Evolutionary conservation across 2,329 filamentous ascomycete genomes (phyloP).

Genomic region (Xylariaceae sp.): DNA sequence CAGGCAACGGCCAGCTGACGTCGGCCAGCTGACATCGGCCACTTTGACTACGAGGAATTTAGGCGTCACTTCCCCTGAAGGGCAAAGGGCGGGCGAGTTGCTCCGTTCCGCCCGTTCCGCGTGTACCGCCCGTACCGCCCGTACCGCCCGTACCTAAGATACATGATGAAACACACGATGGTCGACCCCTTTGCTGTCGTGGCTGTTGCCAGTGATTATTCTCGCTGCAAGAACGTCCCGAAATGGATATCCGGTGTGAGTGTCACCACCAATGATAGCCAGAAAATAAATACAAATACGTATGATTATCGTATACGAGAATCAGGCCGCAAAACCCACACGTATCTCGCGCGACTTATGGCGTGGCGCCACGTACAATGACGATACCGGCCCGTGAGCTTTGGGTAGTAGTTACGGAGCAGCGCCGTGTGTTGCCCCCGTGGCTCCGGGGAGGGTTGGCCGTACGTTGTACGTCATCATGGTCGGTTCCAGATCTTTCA

Average conservation of each 20-base stretch:
- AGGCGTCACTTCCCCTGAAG: conserved; percentile 68
- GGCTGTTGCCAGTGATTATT: conserved; percentile 26
- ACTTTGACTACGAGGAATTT: conserved; percentile 61
- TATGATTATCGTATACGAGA: too few species aligned
- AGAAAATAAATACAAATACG: too few species aligned
- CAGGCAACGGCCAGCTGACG: conserved; percentile 53
- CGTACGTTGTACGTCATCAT: conserved; percentile 41
- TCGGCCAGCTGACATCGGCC: conserved; percentile 52
- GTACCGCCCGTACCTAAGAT: conserved; percentile 22
- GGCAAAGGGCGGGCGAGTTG: conserved; percentile 42
- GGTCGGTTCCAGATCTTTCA: conserved; percentile 20
- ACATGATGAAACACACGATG: conserved; percentile 33
- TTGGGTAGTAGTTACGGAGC: conserved; percentile 53
- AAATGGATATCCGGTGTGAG: conserved; percentile 56
- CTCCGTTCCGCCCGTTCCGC: conserved; percentile 27
- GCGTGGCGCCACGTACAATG: conserved; percentile 52
- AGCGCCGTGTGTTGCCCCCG: conserved; percentile 37
- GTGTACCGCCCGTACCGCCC: neutral
- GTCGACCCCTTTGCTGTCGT: conserved; percentile 27
- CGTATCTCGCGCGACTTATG: conserved; percentile 42
- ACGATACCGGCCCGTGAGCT: conserved; percentile 39
- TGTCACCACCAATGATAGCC: conserved; percentile 39
- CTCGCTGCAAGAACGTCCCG: conserved; percentile 53
- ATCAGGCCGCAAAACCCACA: too few species aligned
- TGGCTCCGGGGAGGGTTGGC: conserved; percentile 29